Conservation (phyloP, 164 flowering plant genomes). For the Litsea cubeba region DNA sequence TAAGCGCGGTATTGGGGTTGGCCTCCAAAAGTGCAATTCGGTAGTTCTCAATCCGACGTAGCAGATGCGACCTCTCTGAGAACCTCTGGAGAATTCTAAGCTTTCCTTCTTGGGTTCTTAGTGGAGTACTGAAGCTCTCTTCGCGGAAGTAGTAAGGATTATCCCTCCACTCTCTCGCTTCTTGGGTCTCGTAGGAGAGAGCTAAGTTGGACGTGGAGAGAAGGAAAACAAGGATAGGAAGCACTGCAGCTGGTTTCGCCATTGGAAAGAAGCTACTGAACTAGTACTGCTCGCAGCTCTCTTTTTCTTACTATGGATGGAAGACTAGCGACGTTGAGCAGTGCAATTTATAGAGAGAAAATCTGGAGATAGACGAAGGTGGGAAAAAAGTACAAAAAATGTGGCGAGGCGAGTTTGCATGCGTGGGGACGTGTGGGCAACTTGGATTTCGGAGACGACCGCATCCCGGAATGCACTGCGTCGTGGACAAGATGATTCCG, state of each 20-base stretch:
- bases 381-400: background rate
- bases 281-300: too few relatives aligned
- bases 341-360: background rate
- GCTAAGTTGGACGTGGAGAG: background rate
- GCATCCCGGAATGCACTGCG: background rate
- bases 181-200: background rate
- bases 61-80: conserved; percentile 1
- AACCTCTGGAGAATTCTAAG: conserved; percentile 2
- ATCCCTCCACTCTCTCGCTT: background rate
- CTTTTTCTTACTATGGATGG: background rate
- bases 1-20: conserved; percentile 5
- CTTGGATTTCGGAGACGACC: background rate
- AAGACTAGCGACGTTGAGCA: background rate
- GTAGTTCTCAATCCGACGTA: conserved; percentile 9
- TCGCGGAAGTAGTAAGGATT: conserved; percentile 5
- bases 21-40: conserved; percentile 5
- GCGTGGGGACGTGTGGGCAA: background rate
- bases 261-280: background rate
- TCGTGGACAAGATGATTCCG: background rate
- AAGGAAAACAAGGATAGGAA: background rate
- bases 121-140: background rate
- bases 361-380: background rate
- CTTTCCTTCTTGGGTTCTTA: conserved; percentile 8
- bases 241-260: background rate
- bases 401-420: conserved; percentile 4